Percentiles rank a stretch among this genome's conserved stretches.
These are phyloP conservation scores for Noccaea caerulescens DNA, from an alignment of 345 rosid species.

Conservation along the genomic window DNA sequence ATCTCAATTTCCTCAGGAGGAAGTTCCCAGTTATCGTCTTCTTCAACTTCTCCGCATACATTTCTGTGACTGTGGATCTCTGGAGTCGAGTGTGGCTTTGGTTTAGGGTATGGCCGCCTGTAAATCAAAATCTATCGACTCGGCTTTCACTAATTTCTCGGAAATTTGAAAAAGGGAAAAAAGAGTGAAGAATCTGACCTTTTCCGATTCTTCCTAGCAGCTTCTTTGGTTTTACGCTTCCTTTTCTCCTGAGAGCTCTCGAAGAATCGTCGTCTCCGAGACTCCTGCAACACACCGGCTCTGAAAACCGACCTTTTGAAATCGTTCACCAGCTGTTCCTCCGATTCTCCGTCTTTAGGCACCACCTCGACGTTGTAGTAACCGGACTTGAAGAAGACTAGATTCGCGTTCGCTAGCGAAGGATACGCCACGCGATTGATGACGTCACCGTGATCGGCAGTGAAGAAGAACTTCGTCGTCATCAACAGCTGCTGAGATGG, in stretches of 20 bases:
- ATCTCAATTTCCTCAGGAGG: conserved; percentile 35
- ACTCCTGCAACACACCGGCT: conserved; percentile 81
- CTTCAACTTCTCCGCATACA: conserved; percentile 9
- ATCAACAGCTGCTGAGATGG: conserved; percentile 10
- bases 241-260: conserved; percentile 71
- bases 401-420: conserved; percentile 63
- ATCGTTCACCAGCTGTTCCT: conserved; percentile 68
- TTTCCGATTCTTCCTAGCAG: conserved; percentile 72
- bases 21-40: conserved; percentile 40
- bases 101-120: conserved; percentile 38
- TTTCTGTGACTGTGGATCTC: conserved; percentile 7
- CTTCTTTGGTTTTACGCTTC: conserved; percentile 71
- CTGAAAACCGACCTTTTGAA: conserved; percentile 73
- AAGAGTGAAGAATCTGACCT: conserved; percentile 41
- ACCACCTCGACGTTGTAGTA: conserved; percentile 70
- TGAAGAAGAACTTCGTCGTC: conserved; percentile 23
- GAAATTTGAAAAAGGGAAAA: not conserved
- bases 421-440: conserved; percentile 54
- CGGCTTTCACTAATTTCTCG: not conserved
- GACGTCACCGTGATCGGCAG: not conserved
- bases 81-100: conserved; percentile 23
- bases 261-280: conserved; percentile 56
- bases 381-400: conserved; percentile 59
- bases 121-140: not conserved
- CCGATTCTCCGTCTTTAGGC: conserved; percentile 72